Percentiles rank a stretch among this genome's conserved stretches.
These are phyloP conservation scores for Soucietia sequanensis DNA, from an alignment of 805 yeast genomes.

Conservation along the genomic window DNA sequence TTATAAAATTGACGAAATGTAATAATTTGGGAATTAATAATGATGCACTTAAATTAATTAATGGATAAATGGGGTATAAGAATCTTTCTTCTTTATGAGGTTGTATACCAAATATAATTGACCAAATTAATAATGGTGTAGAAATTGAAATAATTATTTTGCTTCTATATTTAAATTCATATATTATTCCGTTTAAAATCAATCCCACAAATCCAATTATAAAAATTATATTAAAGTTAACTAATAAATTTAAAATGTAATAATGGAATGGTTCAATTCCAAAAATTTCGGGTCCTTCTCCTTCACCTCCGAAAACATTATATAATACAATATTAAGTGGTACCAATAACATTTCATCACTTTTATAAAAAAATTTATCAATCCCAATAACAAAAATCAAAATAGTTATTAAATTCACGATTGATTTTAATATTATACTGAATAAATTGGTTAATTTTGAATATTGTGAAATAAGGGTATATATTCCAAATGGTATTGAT, in stretches of 20 bases:
- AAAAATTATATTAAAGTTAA: conserved; percentile 68
- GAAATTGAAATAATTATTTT: conserved; percentile 14
- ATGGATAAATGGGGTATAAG: conserved; percentile 79
- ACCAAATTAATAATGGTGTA: conserved; percentile 65
- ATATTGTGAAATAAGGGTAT: conserved; percentile 14
- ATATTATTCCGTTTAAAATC: conserved; percentile 19
- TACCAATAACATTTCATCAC: conserved; percentile 53
- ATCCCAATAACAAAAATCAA: conserved; percentile 31
- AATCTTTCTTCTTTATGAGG: conserved; percentile 95
- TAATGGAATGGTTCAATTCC: conserved; percentile 81
- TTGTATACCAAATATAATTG: conserved; percentile 60
- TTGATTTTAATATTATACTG: conserved; percentile 1
- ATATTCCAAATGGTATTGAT: conserved; percentile 57
- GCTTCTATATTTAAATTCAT: conserved; percentile 5
- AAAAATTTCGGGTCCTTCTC: conserved; percentile 85
- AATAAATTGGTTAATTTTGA: conserved; percentile 3
- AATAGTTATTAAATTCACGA: conserved; percentile 13
- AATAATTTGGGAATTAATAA: conserved; percentile 31
- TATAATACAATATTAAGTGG: conserved; percentile 81
- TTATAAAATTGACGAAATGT: too few species aligned
- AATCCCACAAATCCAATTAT: conserved; percentile 42
- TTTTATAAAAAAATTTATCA: conserved; percentile 63
- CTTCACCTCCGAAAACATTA: conserved; percentile 68
- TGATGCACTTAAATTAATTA: conserved; percentile 63
- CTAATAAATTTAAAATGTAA: conserved; percentile 62